A percentile compares a stretch with the other conserved stretches of the same genome.
phyloP scores from a whole-genome alignment of 164 flowering plant genomes.

The Macadamia tetraphylla region DNA sequence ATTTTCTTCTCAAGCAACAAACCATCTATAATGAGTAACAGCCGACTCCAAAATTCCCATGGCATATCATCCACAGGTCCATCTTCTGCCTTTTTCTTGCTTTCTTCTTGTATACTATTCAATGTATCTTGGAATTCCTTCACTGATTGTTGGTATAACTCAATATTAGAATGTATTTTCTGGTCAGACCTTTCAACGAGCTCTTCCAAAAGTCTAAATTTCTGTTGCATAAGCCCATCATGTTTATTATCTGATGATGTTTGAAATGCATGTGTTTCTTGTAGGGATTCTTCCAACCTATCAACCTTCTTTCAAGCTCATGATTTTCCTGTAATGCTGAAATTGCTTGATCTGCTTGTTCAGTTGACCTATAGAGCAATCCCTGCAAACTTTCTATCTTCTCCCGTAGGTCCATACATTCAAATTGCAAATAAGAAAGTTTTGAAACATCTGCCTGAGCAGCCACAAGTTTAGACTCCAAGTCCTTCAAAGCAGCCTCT shows the following conservation, averaged over 20 bases:
- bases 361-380: slow-evolving; percentile 65
- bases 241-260: slow-evolving; percentile 64
- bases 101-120: slow-evolving; percentile 60
- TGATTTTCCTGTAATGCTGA: slow-evolving; percentile 66
- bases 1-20: slow-evolving; percentile 90
- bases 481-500: slow-evolving; percentile 53
- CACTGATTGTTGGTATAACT: slow-evolving; percentile 76
- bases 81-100: slow-evolving; percentile 49
- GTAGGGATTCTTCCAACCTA: slow-evolving; percentile 68
- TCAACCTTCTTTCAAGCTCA: slow-evolving; percentile 83
- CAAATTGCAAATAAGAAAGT: slow-evolving; percentile 51
- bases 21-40: slow-evolving; percentile 76
- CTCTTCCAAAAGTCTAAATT: slow-evolving; percentile 72
- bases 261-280: slow-evolving; percentile 54
- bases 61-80: slow-evolving; percentile 79
- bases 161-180: slow-evolving; percentile 70
- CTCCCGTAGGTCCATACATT: slow-evolving; percentile 53
- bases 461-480: slow-evolving; percentile 51
- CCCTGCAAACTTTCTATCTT: slow-evolving; percentile 68
- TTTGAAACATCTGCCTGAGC: slow-evolving; percentile 71
- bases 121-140: slow-evolving; percentile 78
- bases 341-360: slow-evolving; percentile 83
- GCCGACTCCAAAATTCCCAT: slow-evolving; percentile 85
- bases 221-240: slow-evolving; percentile 70
- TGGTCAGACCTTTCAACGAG: slow-evolving; percentile 78